These are phyloP conservation scores for Vicia sativa DNA, from an alignment of 306 rosid species.

Conservation along the genomic window DNA sequence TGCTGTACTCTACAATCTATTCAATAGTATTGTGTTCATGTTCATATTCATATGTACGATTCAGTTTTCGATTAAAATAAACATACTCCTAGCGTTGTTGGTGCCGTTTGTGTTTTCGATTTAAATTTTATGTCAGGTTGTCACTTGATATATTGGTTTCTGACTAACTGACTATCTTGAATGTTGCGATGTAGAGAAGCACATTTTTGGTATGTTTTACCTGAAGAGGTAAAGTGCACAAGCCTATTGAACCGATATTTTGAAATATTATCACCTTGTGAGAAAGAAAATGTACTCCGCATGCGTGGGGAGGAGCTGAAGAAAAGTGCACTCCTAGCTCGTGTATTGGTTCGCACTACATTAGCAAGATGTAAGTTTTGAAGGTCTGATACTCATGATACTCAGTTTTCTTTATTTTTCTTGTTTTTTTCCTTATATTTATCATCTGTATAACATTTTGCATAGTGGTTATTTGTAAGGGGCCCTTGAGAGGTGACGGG, in stretches of 20 bases:
- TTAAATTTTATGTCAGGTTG: slow-evolving; percentile 7
- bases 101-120: slow-evolving; percentile 2
- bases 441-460: too few species aligned
- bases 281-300: slow-evolving; percentile 57
- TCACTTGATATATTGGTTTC: slow-evolving; percentile 1
- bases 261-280: slow-evolving; percentile 73
- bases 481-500: too few species aligned
- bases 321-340: slow-evolving; percentile 77
- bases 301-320: slow-evolving; percentile 59
- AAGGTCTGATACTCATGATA: not conserved
- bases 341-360: slow-evolving; percentile 83
- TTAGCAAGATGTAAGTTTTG: slow-evolving; percentile 77
- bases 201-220: slow-evolving; percentile 82
- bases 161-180: not conserved
- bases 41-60: not conserved
- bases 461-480: too few species aligned
- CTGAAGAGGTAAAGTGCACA: slow-evolving; percentile 64
- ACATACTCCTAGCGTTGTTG: not conserved
- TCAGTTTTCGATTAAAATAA: not conserved
- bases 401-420: not conserved
- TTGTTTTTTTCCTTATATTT: too few species aligned
- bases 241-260: slow-evolving; percentile 59
- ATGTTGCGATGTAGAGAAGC: slow-evolving; percentile 63
- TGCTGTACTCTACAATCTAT: not conserved
- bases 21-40: not conserved